phyloP scores from a whole-genome alignment of 345 rosid genomes.

The Lepidium africanum region DNA sequence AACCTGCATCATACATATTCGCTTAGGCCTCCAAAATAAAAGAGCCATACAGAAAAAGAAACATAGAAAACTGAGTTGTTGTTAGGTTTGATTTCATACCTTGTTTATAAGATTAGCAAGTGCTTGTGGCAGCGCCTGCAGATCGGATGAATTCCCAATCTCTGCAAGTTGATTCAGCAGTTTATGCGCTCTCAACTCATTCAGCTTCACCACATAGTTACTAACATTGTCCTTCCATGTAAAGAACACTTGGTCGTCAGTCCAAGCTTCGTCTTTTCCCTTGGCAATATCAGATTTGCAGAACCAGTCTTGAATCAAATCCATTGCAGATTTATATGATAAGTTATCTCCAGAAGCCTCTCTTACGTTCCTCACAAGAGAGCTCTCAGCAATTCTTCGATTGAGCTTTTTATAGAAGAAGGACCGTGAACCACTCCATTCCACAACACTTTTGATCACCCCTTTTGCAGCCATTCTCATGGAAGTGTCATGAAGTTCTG shows the following conservation, averaged over 20 bases:
- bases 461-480: conserved; percentile 95
- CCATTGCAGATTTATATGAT: conserved; percentile 53
- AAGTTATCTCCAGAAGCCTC: conserved; percentile 67
- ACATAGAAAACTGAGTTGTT: not conserved
- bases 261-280: conserved; percentile 62
- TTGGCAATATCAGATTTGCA: conserved; percentile 47
- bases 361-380: conserved; percentile 49
- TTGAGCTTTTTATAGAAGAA: conserved; percentile 68
- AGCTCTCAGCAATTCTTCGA: conserved; percentile 72
- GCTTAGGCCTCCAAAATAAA: not conserved
- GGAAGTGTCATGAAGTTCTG: conserved; percentile 91
- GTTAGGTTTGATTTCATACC: conserved; percentile 33
- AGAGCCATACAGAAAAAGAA: conserved; percentile 1
- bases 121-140: conserved; percentile 83
- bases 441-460: conserved; percentile 82
- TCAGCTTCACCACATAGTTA: conserved; percentile 54
- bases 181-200: conserved; percentile 72
- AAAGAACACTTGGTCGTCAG: conserved; percentile 73
- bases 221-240: conserved; percentile 58
- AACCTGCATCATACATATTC: conserved; percentile 55
- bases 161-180: conserved; percentile 56
- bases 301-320: conserved; percentile 74
- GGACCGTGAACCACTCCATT: conserved; percentile 62
- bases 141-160: conserved; percentile 65
- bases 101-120: conserved; percentile 79